phyloP scores from a whole-genome alignment of 495 filamentous ascomycete species.

The Thermothielavioides terrestris region DNA sequence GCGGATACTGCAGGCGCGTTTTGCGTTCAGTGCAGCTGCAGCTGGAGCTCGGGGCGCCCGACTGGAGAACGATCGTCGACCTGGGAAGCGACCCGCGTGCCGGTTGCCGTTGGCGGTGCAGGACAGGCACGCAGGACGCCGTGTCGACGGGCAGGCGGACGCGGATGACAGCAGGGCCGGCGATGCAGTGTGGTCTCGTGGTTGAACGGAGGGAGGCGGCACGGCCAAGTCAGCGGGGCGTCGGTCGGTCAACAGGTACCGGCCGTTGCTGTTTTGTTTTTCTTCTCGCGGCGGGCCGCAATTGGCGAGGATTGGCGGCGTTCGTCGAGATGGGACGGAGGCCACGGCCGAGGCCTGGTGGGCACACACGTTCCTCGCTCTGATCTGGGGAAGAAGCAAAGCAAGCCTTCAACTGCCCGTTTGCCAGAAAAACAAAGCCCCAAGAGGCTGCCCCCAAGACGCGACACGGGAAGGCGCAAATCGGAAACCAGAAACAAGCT shows the following conservation, averaged over 20 bases:
- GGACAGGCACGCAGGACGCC: neutral
- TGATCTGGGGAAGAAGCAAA: neutral
- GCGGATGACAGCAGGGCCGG: neutral
- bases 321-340: constrained; percentile 3
- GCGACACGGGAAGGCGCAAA: constrained; percentile 5
- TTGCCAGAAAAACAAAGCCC: constrained; percentile 5
- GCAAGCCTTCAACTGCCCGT: constrained; percentile 1
- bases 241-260: constrained; percentile 5
- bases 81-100: neutral
- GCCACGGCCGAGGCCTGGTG: constrained; percentile 7
- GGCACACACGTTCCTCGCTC: neutral
- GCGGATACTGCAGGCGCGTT: constrained; percentile 20
- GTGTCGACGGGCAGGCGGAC: neutral
- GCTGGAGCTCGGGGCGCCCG: neutral
- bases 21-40: too few species aligned
- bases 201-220: neutral
- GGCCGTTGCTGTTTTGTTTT: neutral
- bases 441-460: neutral
- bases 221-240: neutral
- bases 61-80: constrained; percentile 4
- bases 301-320: neutral
- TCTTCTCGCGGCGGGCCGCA: neutral
- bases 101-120: neutral
- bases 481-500: constrained; percentile 6
- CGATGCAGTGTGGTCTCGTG: constrained; percentile 1